Evolutionary conservation across 345 rosid species (phyloP), one percentile per base, ranked within the genome.

Genomic region (Ceriops tagal): DNA sequence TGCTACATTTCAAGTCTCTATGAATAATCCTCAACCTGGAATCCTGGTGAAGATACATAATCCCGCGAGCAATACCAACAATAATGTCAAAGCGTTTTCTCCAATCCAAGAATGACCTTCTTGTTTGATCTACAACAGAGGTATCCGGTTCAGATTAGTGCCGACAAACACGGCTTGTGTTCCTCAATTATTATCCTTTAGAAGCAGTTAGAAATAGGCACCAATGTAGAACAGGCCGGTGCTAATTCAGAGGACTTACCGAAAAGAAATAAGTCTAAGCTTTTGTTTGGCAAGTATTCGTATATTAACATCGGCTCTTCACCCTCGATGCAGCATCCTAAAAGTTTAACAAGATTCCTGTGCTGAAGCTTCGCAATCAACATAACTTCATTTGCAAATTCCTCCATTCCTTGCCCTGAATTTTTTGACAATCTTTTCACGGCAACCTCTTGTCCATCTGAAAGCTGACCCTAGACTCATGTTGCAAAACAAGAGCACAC

Each of bases 281-380:
- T 92, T 83, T 61, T 86, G 79, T 92, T 90, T 1, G 86, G 88
- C 70, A 92, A 79, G 75, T 88, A 92, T 72, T 92, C 96, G 6
- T 92, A 92, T 52, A 92, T 83, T 68, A 92, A 79, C 86, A 92
- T 92, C 81, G 79, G 80, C 39, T 90, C 91, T 13, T 82, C 86
- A 67, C 80, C 86, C 30, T 73, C 69, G 15, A 82, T 83, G 73
- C 92, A 90, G 39, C 83, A 88, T 6, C 92, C 89, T 27, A 88
- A 64, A 70, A 88, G 87, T 51, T 85, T 82, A 8, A 88, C 91
- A 66, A 90, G 91, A 73, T 90, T 90, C 59, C 87, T 73, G 58
- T 88, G 96, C 65, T 90, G 96, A 70, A 88, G 93, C 65, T 75
- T 88, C 0, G 91, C 86, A 43, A 90, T 88, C 80, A 90, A 62